phyloP scores from a whole-genome alignment of 306 rosid species.

The Pueraria montana region DNA sequence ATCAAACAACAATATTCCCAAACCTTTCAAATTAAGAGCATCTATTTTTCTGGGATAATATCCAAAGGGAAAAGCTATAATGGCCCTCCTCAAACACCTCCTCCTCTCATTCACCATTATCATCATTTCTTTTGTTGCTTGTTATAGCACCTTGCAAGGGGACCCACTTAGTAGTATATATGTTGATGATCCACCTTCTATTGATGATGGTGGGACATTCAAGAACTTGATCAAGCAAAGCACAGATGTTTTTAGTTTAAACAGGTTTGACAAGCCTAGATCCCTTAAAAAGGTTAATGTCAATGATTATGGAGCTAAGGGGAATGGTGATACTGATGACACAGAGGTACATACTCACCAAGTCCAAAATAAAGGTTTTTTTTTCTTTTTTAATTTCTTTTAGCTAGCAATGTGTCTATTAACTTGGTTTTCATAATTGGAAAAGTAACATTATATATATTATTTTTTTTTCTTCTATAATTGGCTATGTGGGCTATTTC shows the following conservation, averaged over 20 bases:
- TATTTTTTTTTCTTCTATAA: not conserved
- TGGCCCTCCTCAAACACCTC: slow-evolving; percentile 49
- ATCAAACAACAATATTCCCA: slow-evolving; percentile 7
- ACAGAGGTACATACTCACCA: slow-evolving; percentile 56
- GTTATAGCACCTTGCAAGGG: slow-evolving; percentile 46
- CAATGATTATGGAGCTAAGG: slow-evolving; percentile 69
- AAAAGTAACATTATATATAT: slow-evolving; percentile 6
- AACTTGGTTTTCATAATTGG: slow-evolving; percentile 2
- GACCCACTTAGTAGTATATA: slow-evolving; percentile 47
- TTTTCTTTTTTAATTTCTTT: not conserved
- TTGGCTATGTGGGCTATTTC: not conserved
- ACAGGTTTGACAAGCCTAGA: slow-evolving; percentile 29
- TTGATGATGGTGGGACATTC: slow-evolving; percentile 47
- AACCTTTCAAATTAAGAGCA: not conserved
- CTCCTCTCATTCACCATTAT: slow-evolving; percentile 45
- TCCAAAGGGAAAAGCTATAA: slow-evolving; percentile 26
- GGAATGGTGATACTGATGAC: slow-evolving; percentile 64
- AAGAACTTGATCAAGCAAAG: slow-evolving; percentile 51
- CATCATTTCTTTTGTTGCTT: slow-evolving; percentile 49
- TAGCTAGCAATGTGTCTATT: not conserved
- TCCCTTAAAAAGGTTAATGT: slow-evolving; percentile 55
- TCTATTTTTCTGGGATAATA: slow-evolving; percentile 20
- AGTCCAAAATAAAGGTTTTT: not conserved
- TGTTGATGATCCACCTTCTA: slow-evolving; percentile 41
- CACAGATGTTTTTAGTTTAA: slow-evolving; percentile 36